phyloP scores from a whole-genome alignment of 139 green algal species.

The Pleodorina starrii region DNA sequence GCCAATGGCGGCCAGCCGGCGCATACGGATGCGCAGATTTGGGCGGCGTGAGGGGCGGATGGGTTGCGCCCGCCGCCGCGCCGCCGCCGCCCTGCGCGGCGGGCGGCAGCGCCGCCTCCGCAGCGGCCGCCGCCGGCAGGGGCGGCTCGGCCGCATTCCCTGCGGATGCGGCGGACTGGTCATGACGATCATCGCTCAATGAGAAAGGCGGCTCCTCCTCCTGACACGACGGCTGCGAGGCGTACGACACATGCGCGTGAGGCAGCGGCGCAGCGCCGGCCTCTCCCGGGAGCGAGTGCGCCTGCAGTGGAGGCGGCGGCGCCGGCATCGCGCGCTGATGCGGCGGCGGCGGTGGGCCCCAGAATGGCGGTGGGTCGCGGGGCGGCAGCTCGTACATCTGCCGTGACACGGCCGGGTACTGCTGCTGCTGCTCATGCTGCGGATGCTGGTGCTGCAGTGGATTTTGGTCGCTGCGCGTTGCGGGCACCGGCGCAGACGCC shows the following conservation, averaged over 20 bases:
- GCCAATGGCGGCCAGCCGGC: not conserved
- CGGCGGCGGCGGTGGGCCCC: not conserved
- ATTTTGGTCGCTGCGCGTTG: no score
- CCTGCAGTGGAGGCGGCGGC: no score
- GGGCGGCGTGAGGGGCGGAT: not conserved
- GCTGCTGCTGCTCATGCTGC: not conserved
- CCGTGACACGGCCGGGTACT: not conserved
- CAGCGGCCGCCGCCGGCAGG: no score
- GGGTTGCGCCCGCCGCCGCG: not conserved
- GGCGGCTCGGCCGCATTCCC: no score
- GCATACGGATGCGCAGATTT: not conserved
- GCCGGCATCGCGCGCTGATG: not conserved
- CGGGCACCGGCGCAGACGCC: not conserved
- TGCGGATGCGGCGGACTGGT: no score
- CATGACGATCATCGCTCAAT: not conserved
- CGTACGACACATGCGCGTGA: not conserved
- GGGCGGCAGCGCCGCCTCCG: no score
- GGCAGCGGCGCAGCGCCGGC: not conserved
- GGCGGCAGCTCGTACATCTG: not conserved
- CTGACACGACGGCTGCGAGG: not conserved
- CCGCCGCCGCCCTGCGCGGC: no score
- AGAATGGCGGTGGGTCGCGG: not conserved
- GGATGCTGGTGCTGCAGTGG: not conserved
- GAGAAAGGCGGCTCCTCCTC: not conserved
- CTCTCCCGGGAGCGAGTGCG: not conserved